Conservation (phyloP, 371 early-diverging fungal species). For the Capillidium rhysosporum region DNA sequence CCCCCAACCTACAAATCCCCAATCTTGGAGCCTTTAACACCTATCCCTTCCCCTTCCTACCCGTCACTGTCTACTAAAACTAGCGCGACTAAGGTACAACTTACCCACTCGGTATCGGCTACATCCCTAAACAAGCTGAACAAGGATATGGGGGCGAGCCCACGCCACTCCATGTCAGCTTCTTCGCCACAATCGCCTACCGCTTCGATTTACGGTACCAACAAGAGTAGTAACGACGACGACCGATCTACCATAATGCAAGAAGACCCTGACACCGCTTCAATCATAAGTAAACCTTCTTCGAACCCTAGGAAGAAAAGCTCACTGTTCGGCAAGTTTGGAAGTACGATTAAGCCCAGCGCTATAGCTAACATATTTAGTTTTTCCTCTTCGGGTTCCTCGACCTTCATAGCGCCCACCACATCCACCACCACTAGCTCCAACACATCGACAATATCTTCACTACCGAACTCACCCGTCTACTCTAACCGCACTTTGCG, state of each 20-base stretch:
- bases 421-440: too few species aligned
- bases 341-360: not conserved
- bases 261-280: not conserved
- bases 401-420: too few species aligned
- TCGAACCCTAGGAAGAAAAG: not conserved
- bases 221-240: not conserved
- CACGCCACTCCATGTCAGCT: too few species aligned
- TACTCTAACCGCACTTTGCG: too few species aligned
- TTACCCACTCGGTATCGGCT: too few species aligned
- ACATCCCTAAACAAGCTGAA: too few species aligned
- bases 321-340: not conserved
- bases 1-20: conserved; percentile 6
- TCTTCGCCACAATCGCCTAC: not conserved
- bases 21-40: not conserved
- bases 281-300: not conserved
- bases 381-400: not conserved
- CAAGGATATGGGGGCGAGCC: too few species aligned
- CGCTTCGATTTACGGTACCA: not conserved
- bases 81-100: too few species aligned
- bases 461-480: too few species aligned
- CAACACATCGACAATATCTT: too few species aligned
- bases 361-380: not conserved
- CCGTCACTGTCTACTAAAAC: too few species aligned
- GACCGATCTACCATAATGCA: not conserved
- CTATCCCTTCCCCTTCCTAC: not conserved